These are phyloP conservation scores for Celoporthe dispersa DNA, from an alignment of 2,329 filamentous ascomycete genomes.

Conservation along the genomic window DNA sequence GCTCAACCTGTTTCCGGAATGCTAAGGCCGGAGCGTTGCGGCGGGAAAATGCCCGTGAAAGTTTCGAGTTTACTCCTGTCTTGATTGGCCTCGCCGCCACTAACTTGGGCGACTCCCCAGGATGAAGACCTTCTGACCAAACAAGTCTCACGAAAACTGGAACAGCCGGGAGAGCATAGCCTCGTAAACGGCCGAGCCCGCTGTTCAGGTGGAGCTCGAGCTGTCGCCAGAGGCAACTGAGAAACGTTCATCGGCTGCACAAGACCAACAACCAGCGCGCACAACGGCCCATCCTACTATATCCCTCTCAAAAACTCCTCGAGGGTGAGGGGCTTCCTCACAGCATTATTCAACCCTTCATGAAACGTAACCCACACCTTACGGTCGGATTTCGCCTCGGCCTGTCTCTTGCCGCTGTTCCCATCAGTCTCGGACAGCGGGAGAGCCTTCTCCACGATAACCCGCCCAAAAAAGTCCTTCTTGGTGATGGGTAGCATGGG, in stretches of 20 bases:
- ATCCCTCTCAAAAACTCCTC: constrained; percentile 75
- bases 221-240: neutral
- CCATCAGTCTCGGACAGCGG: constrained; percentile 47
- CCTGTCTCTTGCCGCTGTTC: constrained; percentile 36
- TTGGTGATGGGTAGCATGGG: constrained; percentile 30
- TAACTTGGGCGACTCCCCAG: too few species aligned
- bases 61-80: too few species aligned
- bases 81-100: too few species aligned
- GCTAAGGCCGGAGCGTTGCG: too few species aligned
- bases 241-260: neutral
- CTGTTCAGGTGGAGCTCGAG: neutral
- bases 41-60: too few species aligned
- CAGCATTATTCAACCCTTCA: constrained; percentile 90
- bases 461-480: constrained; percentile 38
- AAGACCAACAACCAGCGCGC: neutral
- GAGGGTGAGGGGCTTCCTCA: constrained; percentile 83
- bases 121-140: too few species aligned
- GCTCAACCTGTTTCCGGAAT: too few species aligned
- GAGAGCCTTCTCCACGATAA: constrained; percentile 62
- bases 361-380: constrained; percentile 87
- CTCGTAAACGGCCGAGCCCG: neutral
- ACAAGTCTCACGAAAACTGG: too few species aligned
- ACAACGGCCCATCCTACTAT: constrained; percentile 37
- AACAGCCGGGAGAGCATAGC: too few species aligned
- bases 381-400: constrained; percentile 50